Percentiles rank a stretch among this genome's conserved stretches.
phyloP scores from a whole-genome alignment of 345 rosid genomes.

The Arabis alpina region DNA sequence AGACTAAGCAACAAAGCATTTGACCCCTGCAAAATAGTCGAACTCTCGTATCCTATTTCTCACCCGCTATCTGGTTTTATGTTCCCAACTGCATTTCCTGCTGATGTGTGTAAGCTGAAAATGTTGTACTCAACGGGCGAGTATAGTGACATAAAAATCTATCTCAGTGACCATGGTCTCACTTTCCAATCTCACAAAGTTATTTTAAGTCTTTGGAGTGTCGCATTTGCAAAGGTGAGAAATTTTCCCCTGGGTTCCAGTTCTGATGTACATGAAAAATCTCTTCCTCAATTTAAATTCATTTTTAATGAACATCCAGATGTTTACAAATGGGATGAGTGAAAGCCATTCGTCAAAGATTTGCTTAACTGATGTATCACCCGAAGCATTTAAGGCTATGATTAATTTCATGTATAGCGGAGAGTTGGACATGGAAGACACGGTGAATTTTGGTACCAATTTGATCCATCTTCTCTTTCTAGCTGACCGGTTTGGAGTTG shows the following conservation, averaged over 20 bases:
- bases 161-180: constrained; percentile 66
- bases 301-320: constrained; percentile 52
- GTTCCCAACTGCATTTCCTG: constrained; percentile 73
- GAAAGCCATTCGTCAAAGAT: constrained; percentile 77
- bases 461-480: constrained; percentile 84
- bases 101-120: constrained; percentile 65
- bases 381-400: constrained; percentile 79
- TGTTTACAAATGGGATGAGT: constrained; percentile 99
- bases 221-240: constrained; percentile 89
- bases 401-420: constrained; percentile 86
- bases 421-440: constrained; percentile 68
- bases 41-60: constrained; percentile 62
- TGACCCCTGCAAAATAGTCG: constrained; percentile 59
- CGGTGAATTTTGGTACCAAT: constrained; percentile 61
- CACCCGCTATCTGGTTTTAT: constrained; percentile 49
- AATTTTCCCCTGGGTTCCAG: constrained; percentile 6
- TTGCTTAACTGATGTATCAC: constrained; percentile 72
- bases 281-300: constrained; percentile 18
- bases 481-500: constrained; percentile 86
- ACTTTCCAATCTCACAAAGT: constrained; percentile 72
- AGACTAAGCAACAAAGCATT: constrained; percentile 58
- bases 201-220: constrained; percentile 85
- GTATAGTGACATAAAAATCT: constrained; percentile 65
- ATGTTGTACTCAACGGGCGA: constrained; percentile 52
- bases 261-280: not conserved